These are phyloP conservation scores for Suillus lakei DNA, from an alignment of 768 basidiomycete genomes.

Conservation along the genomic window DNA sequence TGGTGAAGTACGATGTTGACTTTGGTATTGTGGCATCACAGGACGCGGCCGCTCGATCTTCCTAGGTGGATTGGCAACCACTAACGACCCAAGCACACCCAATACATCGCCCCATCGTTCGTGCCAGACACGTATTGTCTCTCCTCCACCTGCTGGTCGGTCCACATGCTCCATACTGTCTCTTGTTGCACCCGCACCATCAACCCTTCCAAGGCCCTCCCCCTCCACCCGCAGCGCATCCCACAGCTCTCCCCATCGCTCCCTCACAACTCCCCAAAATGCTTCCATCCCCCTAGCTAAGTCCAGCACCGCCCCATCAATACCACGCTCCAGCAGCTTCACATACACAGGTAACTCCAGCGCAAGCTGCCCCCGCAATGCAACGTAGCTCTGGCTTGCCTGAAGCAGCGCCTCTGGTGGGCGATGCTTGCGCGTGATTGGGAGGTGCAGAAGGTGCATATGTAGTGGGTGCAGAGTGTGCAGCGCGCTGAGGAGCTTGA, in stretches of 20 bases:
- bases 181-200: constrained; percentile 12
- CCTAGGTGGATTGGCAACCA: constrained; percentile 28
- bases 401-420: constrained; percentile 70
- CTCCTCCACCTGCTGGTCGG: constrained; percentile 27
- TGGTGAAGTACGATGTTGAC: constrained; percentile 17
- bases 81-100: constrained; percentile 44
- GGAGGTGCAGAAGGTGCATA: constrained; percentile 68
- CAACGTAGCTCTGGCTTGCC: constrained; percentile 78
- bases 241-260: constrained; percentile 83
- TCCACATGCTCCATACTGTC: background rate
- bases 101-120: constrained; percentile 72
- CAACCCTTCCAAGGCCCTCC: constrained; percentile 65
- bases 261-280: constrained; percentile 64
- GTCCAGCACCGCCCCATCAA: constrained; percentile 53
- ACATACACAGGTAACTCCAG: constrained; percentile 74
- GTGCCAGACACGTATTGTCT: constrained; percentile 77
- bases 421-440: constrained; percentile 59
- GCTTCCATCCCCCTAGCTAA: constrained; percentile 60
- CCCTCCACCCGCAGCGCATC: constrained; percentile 77
- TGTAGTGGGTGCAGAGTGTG: constrained; percentile 76
- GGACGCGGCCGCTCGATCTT: background rate
- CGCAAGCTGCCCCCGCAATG: constrained; percentile 72
- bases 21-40: background rate
- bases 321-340: constrained; percentile 60
- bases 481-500: constrained; percentile 73